Evolutionary conservation across 1,284 basidiomycete genomes (phyloP).

Genomic region (Golubevia sp.): DNA sequence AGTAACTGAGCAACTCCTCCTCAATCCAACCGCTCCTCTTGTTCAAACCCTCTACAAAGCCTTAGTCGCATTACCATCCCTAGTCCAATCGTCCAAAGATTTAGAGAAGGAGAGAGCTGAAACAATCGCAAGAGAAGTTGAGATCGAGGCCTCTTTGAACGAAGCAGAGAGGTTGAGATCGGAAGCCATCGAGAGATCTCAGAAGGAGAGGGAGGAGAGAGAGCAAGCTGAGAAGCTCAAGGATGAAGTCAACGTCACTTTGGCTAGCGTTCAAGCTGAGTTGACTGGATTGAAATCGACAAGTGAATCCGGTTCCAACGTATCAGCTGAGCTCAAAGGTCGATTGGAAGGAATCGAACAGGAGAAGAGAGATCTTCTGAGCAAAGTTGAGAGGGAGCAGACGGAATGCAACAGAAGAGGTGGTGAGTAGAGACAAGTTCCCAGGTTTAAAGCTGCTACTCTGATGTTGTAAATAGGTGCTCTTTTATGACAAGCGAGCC

Average conservation of each 20-base stretch:
- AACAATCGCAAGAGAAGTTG: background rate
- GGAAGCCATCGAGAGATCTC: background rate
- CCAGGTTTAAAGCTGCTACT: too few species aligned
- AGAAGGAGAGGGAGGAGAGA: background rate
- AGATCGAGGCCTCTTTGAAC: background rate
- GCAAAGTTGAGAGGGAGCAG: slow-evolving; percentile 45
- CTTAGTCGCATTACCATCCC: background rate
- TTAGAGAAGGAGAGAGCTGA: background rate
- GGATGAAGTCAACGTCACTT: too few species aligned
- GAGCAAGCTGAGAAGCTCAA: too few species aligned
- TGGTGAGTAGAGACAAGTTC: too few species aligned
- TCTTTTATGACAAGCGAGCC: background rate
- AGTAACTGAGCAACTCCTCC: background rate
- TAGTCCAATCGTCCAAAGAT: background rate
- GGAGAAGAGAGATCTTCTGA: slow-evolving; percentile 54
- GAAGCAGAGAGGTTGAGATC: background rate
- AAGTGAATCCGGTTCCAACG: slow-evolving; percentile 63
- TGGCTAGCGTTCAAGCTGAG: too few species aligned
- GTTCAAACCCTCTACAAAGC: background rate
- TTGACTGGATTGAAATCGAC: slow-evolving; percentile 53
- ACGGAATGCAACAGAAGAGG: slow-evolving; percentile 37
- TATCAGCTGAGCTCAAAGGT: too few species aligned
- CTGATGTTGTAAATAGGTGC: background rate
- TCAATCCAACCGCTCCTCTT: background rate
- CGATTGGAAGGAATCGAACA: slow-evolving; percentile 21